Evolutionary conservation across 2,329 filamentous ascomycete genomes (phyloP).

Genomic region (Talaromyces funiculosus): DNA sequence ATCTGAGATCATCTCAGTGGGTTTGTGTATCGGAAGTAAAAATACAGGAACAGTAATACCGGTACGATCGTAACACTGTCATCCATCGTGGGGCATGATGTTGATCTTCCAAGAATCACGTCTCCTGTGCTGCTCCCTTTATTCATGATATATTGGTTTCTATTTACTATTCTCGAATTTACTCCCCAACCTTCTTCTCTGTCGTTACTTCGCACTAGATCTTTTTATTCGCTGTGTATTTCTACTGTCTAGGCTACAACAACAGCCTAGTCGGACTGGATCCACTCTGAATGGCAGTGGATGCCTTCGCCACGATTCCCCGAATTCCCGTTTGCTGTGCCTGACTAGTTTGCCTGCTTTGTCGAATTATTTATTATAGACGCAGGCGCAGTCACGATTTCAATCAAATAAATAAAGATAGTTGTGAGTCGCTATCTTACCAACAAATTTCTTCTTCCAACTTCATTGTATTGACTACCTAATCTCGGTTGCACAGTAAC

Average conservation of each 20-base stretch:
- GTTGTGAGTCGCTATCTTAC: neutral
- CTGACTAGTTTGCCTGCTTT: neutral
- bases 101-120: neutral
- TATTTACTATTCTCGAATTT: neutral
- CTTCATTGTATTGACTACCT: neutral
- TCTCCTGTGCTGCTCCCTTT: neutral
- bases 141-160: neutral
- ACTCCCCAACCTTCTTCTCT: too few relatives aligned
- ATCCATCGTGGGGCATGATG: neutral
- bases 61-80: neutral
- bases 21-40: neutral
- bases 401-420: neutral
- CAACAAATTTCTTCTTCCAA: too few relatives aligned
- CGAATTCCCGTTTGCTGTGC: neutral
- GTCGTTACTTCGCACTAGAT: too few relatives aligned
- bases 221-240: neutral
- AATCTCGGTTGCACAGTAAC: neutral
- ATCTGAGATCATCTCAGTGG: neutral
- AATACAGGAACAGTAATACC: neutral
- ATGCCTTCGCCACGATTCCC: constrained; percentile 2
- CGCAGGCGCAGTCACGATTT: neutral
- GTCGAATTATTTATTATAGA: neutral
- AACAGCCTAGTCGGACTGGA: neutral
- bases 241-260: neutral
- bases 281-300: neutral